Conservation (phyloP, 805 yeast genomes). For the Yarrowia osloensis region DNA sequence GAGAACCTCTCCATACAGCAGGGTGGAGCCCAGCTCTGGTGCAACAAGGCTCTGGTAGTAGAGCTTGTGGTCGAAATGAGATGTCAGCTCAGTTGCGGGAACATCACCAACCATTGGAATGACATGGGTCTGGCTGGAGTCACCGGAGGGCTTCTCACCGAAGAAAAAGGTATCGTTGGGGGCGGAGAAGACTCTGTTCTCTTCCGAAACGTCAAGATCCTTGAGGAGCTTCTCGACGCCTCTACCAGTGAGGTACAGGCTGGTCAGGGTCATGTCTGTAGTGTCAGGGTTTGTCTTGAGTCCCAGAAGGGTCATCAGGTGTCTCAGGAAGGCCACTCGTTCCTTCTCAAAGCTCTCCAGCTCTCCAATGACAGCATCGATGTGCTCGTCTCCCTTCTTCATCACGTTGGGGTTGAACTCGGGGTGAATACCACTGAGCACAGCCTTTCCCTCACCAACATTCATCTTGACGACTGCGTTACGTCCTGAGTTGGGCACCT, state of each 20-base stretch:
- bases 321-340: slow-evolving; percentile 59
- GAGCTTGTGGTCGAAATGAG: slow-evolving; percentile 65
- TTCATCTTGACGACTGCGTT: slow-evolving; percentile 65
- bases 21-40: slow-evolving; percentile 55
- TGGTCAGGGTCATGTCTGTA: slow-evolving; percentile 62
- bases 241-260: slow-evolving; percentile 53
- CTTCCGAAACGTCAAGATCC: slow-evolving; percentile 2
- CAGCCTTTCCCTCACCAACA: slow-evolving; percentile 72
- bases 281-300: slow-evolving; percentile 62
- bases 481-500: slow-evolving; percentile 52
- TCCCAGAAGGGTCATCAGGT: slow-evolving; percentile 61
- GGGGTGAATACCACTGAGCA: slow-evolving; percentile 86
- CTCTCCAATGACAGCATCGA: slow-evolving; percentile 45
- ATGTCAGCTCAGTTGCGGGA: slow-evolving; percentile 61
- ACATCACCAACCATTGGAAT: slow-evolving; percentile 36
- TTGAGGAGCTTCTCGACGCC: background rate
- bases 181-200: slow-evolving; percentile 1
- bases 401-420: slow-evolving; percentile 67
- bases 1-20: slow-evolving; percentile 83
- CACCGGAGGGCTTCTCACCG: slow-evolving; percentile 8
- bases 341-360: slow-evolving; percentile 50
- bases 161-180: slow-evolving; percentile 19
- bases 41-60: slow-evolving; percentile 50
- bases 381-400: slow-evolving; percentile 41
- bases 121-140: slow-evolving; percentile 15